Evolutionary conservation across 2,329 filamentous ascomycete species (phyloP), one percentile per base, ranked within the genome.

Genomic region (Rhexocercosporidium sp.): DNA sequence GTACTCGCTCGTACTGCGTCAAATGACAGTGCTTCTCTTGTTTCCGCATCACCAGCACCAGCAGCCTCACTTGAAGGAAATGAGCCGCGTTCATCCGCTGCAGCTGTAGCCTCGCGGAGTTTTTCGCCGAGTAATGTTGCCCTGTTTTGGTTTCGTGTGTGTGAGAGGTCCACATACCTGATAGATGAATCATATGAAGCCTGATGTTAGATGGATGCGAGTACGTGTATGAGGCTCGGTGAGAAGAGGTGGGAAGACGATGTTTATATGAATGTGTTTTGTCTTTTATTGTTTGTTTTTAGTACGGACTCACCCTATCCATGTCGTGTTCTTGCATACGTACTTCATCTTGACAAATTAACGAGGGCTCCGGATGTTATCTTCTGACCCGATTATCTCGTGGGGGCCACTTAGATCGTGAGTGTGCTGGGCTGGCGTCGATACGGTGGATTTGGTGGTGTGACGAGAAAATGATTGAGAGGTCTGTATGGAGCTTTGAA

Each of bases 251-350:
- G 53, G 22, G 3, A 18, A 39, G 22, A 22, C n/a, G n/a, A 22
- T 37, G 29, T 20, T 56, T 56, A 56, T 34, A 56, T 37, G 53
- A 31, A 56, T 16, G 37, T 56, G 12, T 53, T 31, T 18, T 1
- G 34, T 37, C 14, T 34, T 54, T 31, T 12, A 5, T 31, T 53
- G 49, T 12, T 53, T 53, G 49, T 27, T 53, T 53, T 53, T 53
- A 27, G 4, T 29, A 16, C 31, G 16, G 49, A 53, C 14, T 31
- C n/a, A 8, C 49, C 49, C 49, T 22, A 8, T 27, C 49, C 49
- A 27, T 53, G 49, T 53, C 49, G 49, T 53, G 49, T 29, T 31
- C 49, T 31, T 53, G 49, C 49, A 53, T 51, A 51, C 47, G 20
- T 29, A 49, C 14, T n/a, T n/a, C 4, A 8, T 27, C 47, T 51